Conservation (phyloP, 108 stramenopile genomes). For the Parietichytrium sp. region DNA sequence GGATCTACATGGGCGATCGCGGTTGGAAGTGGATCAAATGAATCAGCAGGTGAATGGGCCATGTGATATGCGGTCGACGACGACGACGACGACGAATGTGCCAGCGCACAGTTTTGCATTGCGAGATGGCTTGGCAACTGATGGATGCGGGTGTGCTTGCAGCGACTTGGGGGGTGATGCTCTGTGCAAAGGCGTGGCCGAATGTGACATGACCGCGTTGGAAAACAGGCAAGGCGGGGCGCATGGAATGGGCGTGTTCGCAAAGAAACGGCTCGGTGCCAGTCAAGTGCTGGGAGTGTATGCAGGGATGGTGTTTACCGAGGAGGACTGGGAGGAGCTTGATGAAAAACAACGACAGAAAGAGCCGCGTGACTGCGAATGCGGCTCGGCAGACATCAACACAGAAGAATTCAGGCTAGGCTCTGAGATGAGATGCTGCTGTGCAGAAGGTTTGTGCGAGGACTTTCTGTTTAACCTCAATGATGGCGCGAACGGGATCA, state of each 20-base stretch:
- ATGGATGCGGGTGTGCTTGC: no score
- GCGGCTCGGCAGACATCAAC: not conserved
- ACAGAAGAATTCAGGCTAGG: not conserved
- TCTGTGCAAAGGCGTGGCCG: not conserved
- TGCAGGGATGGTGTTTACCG: not conserved
- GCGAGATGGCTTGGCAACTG: no score
- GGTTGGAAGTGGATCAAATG: no score
- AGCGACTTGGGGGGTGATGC: not conserved
- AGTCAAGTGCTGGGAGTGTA: not conserved
- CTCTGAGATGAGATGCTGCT: not conserved
- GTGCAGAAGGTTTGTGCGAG: not conserved
- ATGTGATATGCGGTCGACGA: no score
- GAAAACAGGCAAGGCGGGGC: not conserved
- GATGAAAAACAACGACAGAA: not conserved
- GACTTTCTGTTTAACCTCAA: slow-evolving; percentile 29
- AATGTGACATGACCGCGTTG: not conserved
- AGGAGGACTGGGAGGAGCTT: slow-evolving; percentile 3
- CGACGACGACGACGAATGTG: no score
- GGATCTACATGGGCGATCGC: no score
- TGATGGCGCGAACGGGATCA: slow-evolving; percentile 13
- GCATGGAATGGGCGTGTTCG: not conserved
- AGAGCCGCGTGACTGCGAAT: not conserved
- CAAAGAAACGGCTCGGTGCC: not conserved
- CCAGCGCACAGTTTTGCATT: no score
- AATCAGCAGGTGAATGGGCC: no score